Evolutionary conservation across 2,329 filamentous ascomycete genomes (phyloP).

Genomic region (Fusarium paranaense): DNA sequence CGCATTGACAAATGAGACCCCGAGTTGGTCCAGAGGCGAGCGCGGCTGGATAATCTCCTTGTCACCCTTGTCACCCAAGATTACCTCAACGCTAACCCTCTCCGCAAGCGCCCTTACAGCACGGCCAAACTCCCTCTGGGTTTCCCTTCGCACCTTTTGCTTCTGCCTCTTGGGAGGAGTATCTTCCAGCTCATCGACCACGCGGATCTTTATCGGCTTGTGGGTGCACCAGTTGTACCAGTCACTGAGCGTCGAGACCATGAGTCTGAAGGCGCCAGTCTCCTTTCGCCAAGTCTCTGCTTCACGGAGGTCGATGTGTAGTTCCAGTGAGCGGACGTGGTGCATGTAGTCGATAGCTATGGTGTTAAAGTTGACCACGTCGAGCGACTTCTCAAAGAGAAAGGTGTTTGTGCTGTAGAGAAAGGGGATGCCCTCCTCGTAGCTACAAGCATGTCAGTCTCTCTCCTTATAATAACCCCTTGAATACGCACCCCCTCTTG

Average conservation of each 20-base stretch:
- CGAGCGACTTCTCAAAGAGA: not conserved
- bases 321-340: not conserved
- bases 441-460: not conserved
- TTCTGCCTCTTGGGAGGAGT: not conserved
- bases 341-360: not conserved
- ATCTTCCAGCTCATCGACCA: not conserved
- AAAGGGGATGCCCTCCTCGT: not conserved
- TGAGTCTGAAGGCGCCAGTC: not conserved
- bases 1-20: not conserved
- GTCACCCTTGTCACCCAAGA: not conserved
- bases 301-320: not conserved
- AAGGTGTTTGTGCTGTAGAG: conserved; percentile 10
- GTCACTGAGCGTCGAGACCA: not conserved
- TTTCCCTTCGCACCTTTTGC: not conserved
- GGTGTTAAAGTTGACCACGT: not conserved
- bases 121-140: not conserved
- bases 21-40: too few relatives aligned
- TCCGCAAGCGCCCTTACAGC: not conserved
- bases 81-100: not conserved
- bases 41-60: not conserved
- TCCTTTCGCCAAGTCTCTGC: not conserved
- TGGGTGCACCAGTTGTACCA: not conserved
- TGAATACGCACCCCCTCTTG: conserved; percentile 9
- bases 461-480: too few relatives aligned
- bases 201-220: not conserved